Evolutionary conservation across 495 filamentous ascomycete genomes (phyloP).

Genomic region (Penicillium salamii): DNA sequence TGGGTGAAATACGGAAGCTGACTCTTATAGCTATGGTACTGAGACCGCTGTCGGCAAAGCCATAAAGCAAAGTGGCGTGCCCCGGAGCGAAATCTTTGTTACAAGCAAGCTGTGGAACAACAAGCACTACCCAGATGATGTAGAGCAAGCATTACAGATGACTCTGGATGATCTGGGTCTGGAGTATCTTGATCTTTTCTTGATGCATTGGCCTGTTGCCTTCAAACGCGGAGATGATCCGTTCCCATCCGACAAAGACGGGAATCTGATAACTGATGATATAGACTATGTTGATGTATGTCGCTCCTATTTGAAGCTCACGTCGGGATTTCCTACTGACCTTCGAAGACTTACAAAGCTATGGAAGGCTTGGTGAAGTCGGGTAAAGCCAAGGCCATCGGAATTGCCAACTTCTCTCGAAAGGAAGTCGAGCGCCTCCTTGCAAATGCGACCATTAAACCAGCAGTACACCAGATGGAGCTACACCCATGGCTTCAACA

Average conservation of each 20-base stretch:
- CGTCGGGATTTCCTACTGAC: not conserved
- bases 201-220: slow-evolving; percentile 67
- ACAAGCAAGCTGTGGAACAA: slow-evolving; percentile 71
- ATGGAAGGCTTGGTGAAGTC: slow-evolving; percentile 59
- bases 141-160: slow-evolving; percentile 54
- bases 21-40: slow-evolving; percentile 54
- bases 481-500: slow-evolving; percentile 62
- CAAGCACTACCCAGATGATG: slow-evolving; percentile 62
- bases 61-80: slow-evolving; percentile 53
- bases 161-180: slow-evolving; percentile 59
- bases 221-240: slow-evolving; percentile 40
- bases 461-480: slow-evolving; percentile 67
- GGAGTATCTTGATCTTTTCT: slow-evolving; percentile 67
- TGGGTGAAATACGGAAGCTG: too few relatives aligned
- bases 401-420: slow-evolving; percentile 73
- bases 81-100: slow-evolving; percentile 62
- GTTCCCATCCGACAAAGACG: slow-evolving; percentile 43
- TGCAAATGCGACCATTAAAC: slow-evolving; percentile 55
- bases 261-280: slow-evolving; percentile 40
- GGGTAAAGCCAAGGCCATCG: slow-evolving; percentile 63
- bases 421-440: slow-evolving; percentile 65
- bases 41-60: slow-evolving; percentile 53
- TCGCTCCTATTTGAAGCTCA: not conserved
- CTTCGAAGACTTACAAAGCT: slow-evolving; percentile 55
- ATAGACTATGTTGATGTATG: slow-evolving; percentile 52